Evolutionary conservation across 768 basidiomycete genomes (phyloP).

Genomic region (Suillus discolor): DNA sequence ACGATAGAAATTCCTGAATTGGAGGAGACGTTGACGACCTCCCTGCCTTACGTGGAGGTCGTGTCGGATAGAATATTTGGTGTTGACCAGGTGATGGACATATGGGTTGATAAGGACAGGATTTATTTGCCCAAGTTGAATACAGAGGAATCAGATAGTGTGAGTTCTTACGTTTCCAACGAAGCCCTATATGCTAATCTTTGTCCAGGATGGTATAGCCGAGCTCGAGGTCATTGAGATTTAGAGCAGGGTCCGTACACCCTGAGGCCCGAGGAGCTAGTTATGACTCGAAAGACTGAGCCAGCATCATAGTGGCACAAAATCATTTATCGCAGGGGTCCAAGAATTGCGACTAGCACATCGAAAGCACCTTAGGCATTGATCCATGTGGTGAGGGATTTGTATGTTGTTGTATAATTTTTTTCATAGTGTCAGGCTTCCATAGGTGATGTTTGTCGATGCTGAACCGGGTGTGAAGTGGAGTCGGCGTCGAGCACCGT

Average conservation of each 20-base stretch:
- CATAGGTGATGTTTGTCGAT: background rate
- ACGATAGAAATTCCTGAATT: background rate
- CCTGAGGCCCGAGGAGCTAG: background rate
- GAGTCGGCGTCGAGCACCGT: too few relatives aligned
- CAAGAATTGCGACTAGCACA: too few relatives aligned
- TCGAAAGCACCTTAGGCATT: slow-evolving; percentile 20
- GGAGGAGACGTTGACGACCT: slow-evolving; percentile 1
- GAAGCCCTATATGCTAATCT: background rate
- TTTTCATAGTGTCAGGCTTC: background rate
- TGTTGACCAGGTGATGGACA: background rate
- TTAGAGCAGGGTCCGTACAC: background rate
- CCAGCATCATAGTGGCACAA: background rate
- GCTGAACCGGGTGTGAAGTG: too few relatives aligned
- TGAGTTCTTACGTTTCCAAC: background rate
- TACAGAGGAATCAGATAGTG: background rate
- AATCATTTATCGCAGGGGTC: background rate
- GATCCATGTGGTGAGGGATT: background rate
- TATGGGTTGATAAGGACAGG: slow-evolving; percentile 4
- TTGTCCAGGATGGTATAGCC: background rate
- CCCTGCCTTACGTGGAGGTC: slow-evolving; percentile 8
- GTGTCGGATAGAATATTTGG: slow-evolving; percentile 5
- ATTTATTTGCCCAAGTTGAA: slow-evolving; percentile 1
- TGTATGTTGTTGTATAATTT: background rate
- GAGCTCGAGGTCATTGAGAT: background rate
- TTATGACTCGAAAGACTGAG: background rate